phyloP scores from a whole-genome alignment of 441 rosid species.

The Sinapis alba region DNA sequence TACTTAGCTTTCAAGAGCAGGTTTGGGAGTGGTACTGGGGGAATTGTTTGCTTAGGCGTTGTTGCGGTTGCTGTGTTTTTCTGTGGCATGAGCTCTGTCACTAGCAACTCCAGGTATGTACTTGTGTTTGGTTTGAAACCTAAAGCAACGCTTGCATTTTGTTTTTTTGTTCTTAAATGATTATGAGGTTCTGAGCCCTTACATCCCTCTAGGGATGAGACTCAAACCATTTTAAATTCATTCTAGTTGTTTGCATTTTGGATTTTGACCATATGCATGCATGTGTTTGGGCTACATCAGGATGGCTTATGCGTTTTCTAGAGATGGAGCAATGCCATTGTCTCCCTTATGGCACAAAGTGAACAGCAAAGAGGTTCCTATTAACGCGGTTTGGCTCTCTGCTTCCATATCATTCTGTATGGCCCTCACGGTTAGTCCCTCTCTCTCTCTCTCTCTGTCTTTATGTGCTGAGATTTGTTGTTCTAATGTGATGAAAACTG shows the following conservation, averaged over 20 bases:
- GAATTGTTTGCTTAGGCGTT: slow-evolving; percentile 84
- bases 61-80: slow-evolving; percentile 89
- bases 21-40: slow-evolving; percentile 87
- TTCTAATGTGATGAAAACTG: slow-evolving; percentile 28
- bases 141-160: not conserved
- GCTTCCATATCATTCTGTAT: slow-evolving; percentile 78
- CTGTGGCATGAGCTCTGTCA: slow-evolving; percentile 97
- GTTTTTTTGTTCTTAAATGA: not conserved
- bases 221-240: not conserved
- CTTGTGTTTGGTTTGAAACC: not conserved
- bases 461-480: slow-evolving; percentile 1
- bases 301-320: slow-evolving; percentile 98
- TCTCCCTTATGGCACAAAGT: slow-evolving; percentile 92
- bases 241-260: not conserved
- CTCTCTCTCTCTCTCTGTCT: slow-evolving; percentile 5
- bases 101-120: slow-evolving; percentile 93
- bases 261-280: slow-evolving; percentile 7
- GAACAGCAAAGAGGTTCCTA: slow-evolving; percentile 81
- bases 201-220: not conserved
- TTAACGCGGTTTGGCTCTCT: slow-evolving; percentile 94
- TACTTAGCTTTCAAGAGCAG: slow-evolving; percentile 82
- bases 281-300: slow-evolving; percentile 40
- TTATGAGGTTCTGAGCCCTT: no score
- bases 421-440: slow-evolving; percentile 81
- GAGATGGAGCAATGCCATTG: slow-evolving; percentile 97